Evolutionary conservation across 1,284 basidiomycete genomes (phyloP).

Genomic region (Pterulicium gracile): DNA sequence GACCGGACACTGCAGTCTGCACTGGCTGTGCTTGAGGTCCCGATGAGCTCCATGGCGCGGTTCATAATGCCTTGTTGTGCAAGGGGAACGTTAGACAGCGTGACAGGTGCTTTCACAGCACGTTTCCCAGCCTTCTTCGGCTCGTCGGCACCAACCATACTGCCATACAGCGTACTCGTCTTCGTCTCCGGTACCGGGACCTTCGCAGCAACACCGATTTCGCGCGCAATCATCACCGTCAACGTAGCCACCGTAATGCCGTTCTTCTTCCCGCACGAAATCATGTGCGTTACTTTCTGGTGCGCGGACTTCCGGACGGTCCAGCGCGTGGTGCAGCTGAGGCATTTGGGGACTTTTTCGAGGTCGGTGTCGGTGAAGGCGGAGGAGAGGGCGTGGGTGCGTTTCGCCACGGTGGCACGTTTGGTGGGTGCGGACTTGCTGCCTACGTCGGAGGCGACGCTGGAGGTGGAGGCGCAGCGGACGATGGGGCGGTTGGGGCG

Average conservation of each 20-base stretch:
- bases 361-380: conserved; percentile 38
- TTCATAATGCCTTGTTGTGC: background rate
- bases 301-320: conserved; percentile 48
- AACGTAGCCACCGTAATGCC: conserved; percentile 45
- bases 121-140: background rate
- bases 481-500: background rate
- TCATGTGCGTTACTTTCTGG: conserved; percentile 58
- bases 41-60: background rate
- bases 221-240: conserved; percentile 36
- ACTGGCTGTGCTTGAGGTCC: background rate
- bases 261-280: conserved; percentile 52
- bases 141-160: background rate
- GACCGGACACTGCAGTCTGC: background rate
- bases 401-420: background rate
- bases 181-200: background rate
- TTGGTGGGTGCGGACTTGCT: conserved; percentile 1
- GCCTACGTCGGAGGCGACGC: background rate
- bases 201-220: conserved; percentile 12
- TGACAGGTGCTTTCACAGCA: background rate
- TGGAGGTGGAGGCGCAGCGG: background rate
- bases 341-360: conserved; percentile 39
- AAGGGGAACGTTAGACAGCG: background rate
- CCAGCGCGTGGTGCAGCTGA: conserved; percentile 58
- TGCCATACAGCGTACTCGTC: conserved; percentile 11
- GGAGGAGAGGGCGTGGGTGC: conserved; percentile 15